Evolutionary conservation across 164 flowering plant genomes (phyloP).

Genomic region (Buxus sempervirens): DNA sequence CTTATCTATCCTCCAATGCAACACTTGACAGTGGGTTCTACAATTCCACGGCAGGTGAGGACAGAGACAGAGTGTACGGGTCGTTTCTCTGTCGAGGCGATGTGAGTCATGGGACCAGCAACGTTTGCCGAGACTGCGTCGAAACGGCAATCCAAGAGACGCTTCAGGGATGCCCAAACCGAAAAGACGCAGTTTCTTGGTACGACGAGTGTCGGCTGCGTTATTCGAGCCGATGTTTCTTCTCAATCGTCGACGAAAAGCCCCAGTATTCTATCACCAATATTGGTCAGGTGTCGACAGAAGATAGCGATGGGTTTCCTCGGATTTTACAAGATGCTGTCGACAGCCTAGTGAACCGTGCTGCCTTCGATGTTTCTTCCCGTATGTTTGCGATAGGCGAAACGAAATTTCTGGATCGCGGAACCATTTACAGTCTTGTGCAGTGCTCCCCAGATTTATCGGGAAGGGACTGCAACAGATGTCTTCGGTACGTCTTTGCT

Average conservation of each 20-base stretch:
- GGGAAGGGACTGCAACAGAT: constrained; percentile 12
- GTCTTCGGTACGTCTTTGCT: constrained; percentile 4
- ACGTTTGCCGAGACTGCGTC: constrained; percentile 7
- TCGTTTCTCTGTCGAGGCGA: constrained; percentile 22
- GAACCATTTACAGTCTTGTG: constrained; percentile 16
- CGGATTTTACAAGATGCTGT: too few species aligned
- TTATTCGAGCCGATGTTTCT: neutral
- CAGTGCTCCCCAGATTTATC: constrained; percentile 35
- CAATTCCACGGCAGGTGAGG: constrained; percentile 10
- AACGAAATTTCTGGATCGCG: constrained; percentile 2
- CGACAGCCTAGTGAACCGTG: neutral
- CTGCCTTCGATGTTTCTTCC: neutral
- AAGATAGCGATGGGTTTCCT: too few species aligned
- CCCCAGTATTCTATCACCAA: neutral
- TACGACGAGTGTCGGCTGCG: constrained; percentile 25
- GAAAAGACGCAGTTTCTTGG: constrained; percentile 19
- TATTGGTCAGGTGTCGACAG: too few species aligned
- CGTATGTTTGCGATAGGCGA: constrained; percentile 12
- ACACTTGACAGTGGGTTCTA: constrained; percentile 7
- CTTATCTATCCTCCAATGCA: too few species aligned
- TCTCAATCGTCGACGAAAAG: neutral
- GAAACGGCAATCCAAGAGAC: neutral
- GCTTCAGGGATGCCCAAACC: neutral
- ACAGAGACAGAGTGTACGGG: neutral
- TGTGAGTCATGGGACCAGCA: neutral